Evolutionary conservation across 352 stramenopile species (phyloP).

Genomic region (Pythium apleroticum): DNA sequence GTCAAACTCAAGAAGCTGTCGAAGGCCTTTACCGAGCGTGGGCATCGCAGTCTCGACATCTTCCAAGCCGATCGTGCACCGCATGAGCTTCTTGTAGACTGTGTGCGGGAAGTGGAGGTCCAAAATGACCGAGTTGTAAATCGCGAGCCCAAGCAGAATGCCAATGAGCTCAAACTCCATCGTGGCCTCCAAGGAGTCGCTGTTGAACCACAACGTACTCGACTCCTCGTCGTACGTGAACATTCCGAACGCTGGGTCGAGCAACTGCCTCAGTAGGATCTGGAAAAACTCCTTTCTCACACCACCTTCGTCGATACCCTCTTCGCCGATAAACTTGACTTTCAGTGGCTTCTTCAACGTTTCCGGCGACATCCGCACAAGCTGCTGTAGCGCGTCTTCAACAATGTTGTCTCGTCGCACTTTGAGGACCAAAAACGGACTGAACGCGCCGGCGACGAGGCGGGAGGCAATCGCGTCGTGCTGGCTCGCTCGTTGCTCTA

Average conservation of each 20-base stretch:
- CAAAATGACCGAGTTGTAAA: constrained; percentile 86
- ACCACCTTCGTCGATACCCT: constrained; percentile 79
- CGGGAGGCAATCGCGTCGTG: constrained; percentile 56
- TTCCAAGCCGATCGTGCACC: constrained; percentile 42
- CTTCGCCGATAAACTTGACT: constrained; percentile 82
- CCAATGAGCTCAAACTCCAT: constrained; percentile 89
- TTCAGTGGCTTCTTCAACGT: constrained; percentile 80
- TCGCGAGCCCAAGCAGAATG: constrained; percentile 73
- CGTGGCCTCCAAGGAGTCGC: constrained; percentile 71
- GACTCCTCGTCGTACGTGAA: constrained; percentile 79
- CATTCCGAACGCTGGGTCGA: constrained; percentile 79
- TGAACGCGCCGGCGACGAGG: constrained; percentile 33
- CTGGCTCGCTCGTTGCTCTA: constrained; percentile 59
- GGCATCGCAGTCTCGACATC: constrained; percentile 64
- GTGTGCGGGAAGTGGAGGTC: constrained; percentile 79
- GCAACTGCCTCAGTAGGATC: constrained; percentile 69
- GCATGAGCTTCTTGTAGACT: constrained; percentile 86
- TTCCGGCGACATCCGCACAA: constrained; percentile 60
- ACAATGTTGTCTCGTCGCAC: constrained; percentile 76
- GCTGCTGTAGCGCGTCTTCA: constrained; percentile 68
- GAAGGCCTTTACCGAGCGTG: constrained; percentile 58
- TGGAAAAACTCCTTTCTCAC: constrained; percentile 87
- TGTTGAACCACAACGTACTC: constrained; percentile 77
- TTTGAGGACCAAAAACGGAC: constrained; percentile 63
- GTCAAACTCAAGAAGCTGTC: constrained; percentile 66